Evolutionary conservation across 805 yeast genomes (phyloP).

Genomic region (Suhomyces faveliae): DNA sequence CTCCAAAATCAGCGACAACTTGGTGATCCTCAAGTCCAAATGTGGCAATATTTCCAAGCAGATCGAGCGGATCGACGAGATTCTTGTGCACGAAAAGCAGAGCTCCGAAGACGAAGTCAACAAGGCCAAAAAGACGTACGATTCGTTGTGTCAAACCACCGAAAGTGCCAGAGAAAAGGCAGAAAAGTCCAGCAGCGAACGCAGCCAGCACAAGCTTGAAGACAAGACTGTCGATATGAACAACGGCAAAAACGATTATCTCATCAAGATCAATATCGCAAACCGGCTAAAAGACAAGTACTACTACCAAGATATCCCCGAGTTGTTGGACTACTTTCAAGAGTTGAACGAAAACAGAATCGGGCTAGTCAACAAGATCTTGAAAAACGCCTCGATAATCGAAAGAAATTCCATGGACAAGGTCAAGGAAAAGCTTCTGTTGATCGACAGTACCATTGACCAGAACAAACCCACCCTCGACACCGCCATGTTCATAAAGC

Average conservation of each 20-base stretch:
- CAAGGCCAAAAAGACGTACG: constrained; percentile 74
- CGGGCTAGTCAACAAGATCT: constrained; percentile 63
- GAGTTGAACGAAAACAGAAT: constrained; percentile 80
- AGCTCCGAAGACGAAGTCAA: constrained; percentile 54
- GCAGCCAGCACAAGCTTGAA: constrained; percentile 51
- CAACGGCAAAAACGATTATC: constrained; percentile 77
- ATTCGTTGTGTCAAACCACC: constrained; percentile 73
- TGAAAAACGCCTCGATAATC: constrained; percentile 57
- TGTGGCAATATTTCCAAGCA: constrained; percentile 53
- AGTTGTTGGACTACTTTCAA: constrained; percentile 79
- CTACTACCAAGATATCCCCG: constrained; percentile 91
- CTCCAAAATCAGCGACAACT: constrained; percentile 58
- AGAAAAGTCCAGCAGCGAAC: constrained; percentile 53
- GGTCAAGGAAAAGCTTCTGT: constrained; percentile 49
- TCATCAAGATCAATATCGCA: constrained; percentile 77
- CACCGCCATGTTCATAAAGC: constrained; percentile 89
- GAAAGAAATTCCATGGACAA: constrained; percentile 52
- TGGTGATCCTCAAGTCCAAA: constrained; percentile 52
- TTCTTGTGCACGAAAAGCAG: constrained; percentile 48
- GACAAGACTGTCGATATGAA: constrained; percentile 81
- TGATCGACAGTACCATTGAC: constrained; percentile 54
- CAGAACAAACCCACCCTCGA: constrained; percentile 75
- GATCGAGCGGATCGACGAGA: constrained; percentile 61
- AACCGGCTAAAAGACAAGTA: constrained; percentile 91
- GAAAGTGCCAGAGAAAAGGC: constrained; percentile 76